Base-by-base conservation (phyloP, 495 filamentous ascomycete genomes). In the Tetracladium marchalianum region DNA sequence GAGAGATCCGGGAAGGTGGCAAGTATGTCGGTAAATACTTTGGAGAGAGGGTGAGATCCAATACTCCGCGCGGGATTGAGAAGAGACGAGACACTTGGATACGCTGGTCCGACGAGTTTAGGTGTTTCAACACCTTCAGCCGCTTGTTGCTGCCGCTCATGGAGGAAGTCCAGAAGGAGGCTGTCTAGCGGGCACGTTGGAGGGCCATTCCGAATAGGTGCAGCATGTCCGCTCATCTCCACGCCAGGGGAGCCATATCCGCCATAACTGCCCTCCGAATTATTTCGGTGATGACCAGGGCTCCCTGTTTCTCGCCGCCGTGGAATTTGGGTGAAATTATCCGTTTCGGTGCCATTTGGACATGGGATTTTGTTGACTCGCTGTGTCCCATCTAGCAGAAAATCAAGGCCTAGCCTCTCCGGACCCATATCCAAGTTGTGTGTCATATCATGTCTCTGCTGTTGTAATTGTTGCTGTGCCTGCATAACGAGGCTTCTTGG, bases 11-110 rank as follows among this genome's bases (percentile, higher is more conserved):
- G 84, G 51, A 90, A 89, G 17, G 77, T 80, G 34, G 75, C 66
- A 0, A 90, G 67, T 48, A 92, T 85, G 59, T 90, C 86, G 18
- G 82, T 88, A 55, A 90, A 84, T 8, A 92, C 77, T 52, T 83
- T 85, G 15, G 84, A 88, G 1, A 90, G 68, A 0, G 84, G 82
- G 55, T 90, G 85, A 2, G 80, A 78, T 51, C 73, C 68, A 6
- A 62, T 58, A 49, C 68, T 70, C 31, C 67, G 66, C 40, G 80
- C 68, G 0, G 84, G 82, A 56, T 87, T 81, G 13, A 89, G 70
- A 8, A 90, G 68, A 1, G 82, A 80, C 1, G 81, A 80, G 42
- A 90, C 76, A 46, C 78, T 84, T 6, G 86, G 86, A 56, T 90
- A 88, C 6, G 70, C 65, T 6, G 85, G 87, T 3, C 85, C 86